Evolutionary conservation across 441 rosid species (phyloP), one percentile per base, ranked within the genome.

Genomic region (Arabidopsis lyrata): DNA sequence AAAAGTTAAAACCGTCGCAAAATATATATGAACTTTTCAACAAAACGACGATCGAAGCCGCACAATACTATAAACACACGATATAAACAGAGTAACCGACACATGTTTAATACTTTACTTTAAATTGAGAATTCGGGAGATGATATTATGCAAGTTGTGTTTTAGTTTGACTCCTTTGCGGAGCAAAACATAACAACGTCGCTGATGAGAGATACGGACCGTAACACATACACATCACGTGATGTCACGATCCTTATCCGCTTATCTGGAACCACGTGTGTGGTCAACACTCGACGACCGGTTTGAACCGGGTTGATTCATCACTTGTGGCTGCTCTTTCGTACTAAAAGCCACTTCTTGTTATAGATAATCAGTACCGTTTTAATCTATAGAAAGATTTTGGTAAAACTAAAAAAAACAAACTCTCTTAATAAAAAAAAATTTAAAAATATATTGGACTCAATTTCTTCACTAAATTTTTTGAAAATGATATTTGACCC

Each of bases 221-320:
- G 42, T 16, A 31, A 50, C 61, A 29, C 54, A 34, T 31, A 41
- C 32, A n/a, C 1, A 18, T 52, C 57, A 68, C 42, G 24, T 44
- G 74, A 35, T 35, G 69, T 61, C 74, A 68, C 52, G 7, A 13
- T 68, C 69, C 69, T 68, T 68, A 75, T 75, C 78, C 59, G 47
- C 41, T 61, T 53, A 53, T 36, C 68, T 59, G 63, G 56, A 67
- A 34, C 74, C 57, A 68, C 64, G 74, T 68, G 45, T 73, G 78
- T 74, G 78, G 73, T 66, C 48, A 74, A 74, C 67, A 74, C 54
- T 74, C 47, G 32, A 39, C 27, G 29, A 66, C 73, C 67, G 34
- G 36, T 38, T 29, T 39, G 47, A 41, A 66, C 73, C 63, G 36
- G 47, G 16, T 39, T 50, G 20, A 15, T 42, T 59, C 24, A 4